Evolutionary conservation across 2,329 filamentous ascomycete genomes (phyloP), one percentile per base, ranked within the genome.

Genomic region (Cercospora berteroae): DNA sequence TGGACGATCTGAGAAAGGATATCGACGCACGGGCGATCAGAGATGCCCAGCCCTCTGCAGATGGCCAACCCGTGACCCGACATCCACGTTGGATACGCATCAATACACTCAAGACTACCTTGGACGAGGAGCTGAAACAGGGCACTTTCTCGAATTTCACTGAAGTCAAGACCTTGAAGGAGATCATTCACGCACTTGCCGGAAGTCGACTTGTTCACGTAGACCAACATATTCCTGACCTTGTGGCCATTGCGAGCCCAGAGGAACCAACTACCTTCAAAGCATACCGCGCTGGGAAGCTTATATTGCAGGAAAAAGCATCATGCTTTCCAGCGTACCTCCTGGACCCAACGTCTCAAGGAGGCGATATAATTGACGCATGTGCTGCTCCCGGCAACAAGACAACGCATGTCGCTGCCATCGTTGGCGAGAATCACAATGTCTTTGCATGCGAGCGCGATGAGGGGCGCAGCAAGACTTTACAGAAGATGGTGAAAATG

Each of bases 331-430:
- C 95, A 0, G 95, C 94, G 0, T 95, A 95, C 76, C 83, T 99
- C 2, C 83, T 99, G 0, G 85, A 96, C 61, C 88, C 90, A 0
- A 81, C 81, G 0, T 33, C 56, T 9, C 56, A 63, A 59, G 66
- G 57, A 12, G 92, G 92, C 25, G 88, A 95, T 74, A 83, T 96
- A 8, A 87, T 98, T n/a, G 95, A 99, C 79, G 92, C 92, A 0
- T 98, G 94, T 77, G 92, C 95, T 0, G 95, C 95, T 0, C 95
- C 95, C 1, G 95, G 95, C 5, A 99, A 99, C 79, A 99, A 99
- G 81, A 98, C 95, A 1, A 98, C 94, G 7, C 95, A 69, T 20
- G 25, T 69, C 4, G 67, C 64, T 9, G 64, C 64, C 12, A 63
- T 67, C 5, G 36, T 69, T 4, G 65, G 64, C 10, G n/a, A 27